These are phyloP conservation scores for Rhizopus arrhizus DNA, from an alignment of 371 early-diverging fungal genomes.

Conservation along the genomic window DNA sequence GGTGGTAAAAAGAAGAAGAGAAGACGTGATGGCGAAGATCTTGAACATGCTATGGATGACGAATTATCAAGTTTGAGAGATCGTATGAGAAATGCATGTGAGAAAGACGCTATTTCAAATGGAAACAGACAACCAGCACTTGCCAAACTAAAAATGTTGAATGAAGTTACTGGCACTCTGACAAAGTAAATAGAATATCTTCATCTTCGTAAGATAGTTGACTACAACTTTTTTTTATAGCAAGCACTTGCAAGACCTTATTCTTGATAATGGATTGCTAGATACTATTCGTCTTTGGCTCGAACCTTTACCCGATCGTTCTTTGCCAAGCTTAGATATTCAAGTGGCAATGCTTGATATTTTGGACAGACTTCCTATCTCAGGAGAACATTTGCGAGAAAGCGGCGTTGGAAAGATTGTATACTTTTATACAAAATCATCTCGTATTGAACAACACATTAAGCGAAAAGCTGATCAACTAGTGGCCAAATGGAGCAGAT, in stretches of 20 bases:
- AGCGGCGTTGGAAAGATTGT: constrained; percentile 93
- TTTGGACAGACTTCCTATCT: constrained; percentile 78
- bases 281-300: constrained; percentile 92
- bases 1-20: constrained; percentile 66
- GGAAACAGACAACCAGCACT: constrained; percentile 75
- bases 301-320: constrained; percentile 94
- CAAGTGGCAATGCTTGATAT: constrained; percentile 82
- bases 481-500: constrained; percentile 85
- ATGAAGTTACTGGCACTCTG: constrained; percentile 66
- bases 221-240: constrained; percentile 22
- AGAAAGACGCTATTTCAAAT: constrained; percentile 78
- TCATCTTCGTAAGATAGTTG: background rate
- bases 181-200: constrained; percentile 58
- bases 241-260: constrained; percentile 65
- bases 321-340: constrained; percentile 92
- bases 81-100: constrained; percentile 83
- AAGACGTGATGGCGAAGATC: constrained; percentile 69
- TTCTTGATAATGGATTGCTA: constrained; percentile 88
- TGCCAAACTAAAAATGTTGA: constrained; percentile 83
- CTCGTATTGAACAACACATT: constrained; percentile 75
- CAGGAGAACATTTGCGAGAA: constrained; percentile 85
- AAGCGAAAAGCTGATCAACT: constrained; percentile 82
- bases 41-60: constrained; percentile 63
- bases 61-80: constrained; percentile 67
- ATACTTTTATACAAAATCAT: constrained; percentile 91